Evolutionary conservation across 352 stramenopile species (phyloP), one percentile per base, ranked within the genome.

Genomic region (Phytopythium oedochilum): DNA sequence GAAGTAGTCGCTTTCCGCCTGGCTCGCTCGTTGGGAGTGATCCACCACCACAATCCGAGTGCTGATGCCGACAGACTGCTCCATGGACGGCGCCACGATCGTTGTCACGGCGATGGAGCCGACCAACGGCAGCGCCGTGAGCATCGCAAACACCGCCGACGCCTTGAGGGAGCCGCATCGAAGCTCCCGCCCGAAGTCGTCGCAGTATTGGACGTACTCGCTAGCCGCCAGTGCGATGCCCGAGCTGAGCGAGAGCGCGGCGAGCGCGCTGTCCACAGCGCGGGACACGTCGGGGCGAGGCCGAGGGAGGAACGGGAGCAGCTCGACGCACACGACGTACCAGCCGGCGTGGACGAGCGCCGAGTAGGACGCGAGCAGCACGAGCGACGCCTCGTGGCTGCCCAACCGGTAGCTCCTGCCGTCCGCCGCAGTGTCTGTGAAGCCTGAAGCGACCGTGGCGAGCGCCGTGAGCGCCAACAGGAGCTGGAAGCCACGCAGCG

Each of bases 151-250:
- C n/a, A 70, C 44, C 10, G 52, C 56, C 1, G 73, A 64, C 5
- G 66, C 40, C 22, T 64, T 68, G 28, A 86, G 43, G 48, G 81
- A 83, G 43, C 23, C 57, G 57, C 75, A 86, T 40, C 68, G 43
- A 48, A 76, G 57, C 45, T 71, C 52, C 34, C 29, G 36, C 12
- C 49, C 61, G 20, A 73, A 77, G 14, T 57, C 43, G 36, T 62
- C 59, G 36, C 75, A 84, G 28, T 69, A 34, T 44, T 60, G 40
- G 11, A 70, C 65, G 45, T 70, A 73, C 39, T 72, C 64, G 25
- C 60, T 70, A 11, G 36, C 25, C 23, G 34, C 29, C 42, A 84
- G 55, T 11, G 55, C 57, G 18, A 78, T 40, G 1, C 63, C 67
- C 9, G 62, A 62, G 36, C 26, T 59, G 10, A 84, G 38, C 20